Evolutionary conservation across 2,329 filamentous ascomycete genomes (phyloP).

Genomic region (Thelonectria rubi): DNA sequence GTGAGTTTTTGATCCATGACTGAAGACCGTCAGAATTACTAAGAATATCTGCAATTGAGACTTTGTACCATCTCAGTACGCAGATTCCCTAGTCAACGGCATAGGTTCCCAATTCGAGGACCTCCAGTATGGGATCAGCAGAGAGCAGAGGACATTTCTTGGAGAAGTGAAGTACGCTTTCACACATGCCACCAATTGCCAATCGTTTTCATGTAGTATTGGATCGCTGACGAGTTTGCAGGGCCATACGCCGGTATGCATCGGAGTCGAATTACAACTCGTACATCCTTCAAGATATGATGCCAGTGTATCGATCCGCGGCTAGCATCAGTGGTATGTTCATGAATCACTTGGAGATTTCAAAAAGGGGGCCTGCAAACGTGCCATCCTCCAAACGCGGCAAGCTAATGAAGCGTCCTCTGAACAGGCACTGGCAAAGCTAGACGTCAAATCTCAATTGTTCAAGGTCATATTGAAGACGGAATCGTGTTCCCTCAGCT

Average conservation of each 20-base stretch:
- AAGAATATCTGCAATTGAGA: neutral
- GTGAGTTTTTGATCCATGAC: neutral
- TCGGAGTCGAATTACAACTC: slow-evolving; percentile 29
- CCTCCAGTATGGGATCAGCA: slow-evolving; percentile 20
- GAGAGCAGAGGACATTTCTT: slow-evolving; percentile 11
- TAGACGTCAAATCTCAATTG: neutral
- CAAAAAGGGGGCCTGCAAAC: too few relatives aligned
- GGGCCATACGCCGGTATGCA: slow-evolving; percentile 23
- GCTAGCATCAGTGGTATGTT: neutral
- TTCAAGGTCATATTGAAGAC: slow-evolving; percentile 18
- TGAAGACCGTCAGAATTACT: neutral
- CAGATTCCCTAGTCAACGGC: neutral
- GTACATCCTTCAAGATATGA: slow-evolving; percentile 29
- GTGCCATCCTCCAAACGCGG: neutral
- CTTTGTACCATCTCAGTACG: neutral
- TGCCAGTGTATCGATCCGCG: slow-evolving; percentile 21
- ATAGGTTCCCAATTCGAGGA: slow-evolving; percentile 4
- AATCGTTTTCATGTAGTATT: neutral
- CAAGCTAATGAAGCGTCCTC: neutral
- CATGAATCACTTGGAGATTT: neutral
- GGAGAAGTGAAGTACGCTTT: slow-evolving; percentile 17
- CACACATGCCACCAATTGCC: neutral
- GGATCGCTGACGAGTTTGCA: neutral
- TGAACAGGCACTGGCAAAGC: slow-evolving; percentile 6
- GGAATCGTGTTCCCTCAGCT: slow-evolving; percentile 11